phyloP scores from a whole-genome alignment of 176 grass and related monocot genomes.

The Eragrostis nindensis region DNA sequence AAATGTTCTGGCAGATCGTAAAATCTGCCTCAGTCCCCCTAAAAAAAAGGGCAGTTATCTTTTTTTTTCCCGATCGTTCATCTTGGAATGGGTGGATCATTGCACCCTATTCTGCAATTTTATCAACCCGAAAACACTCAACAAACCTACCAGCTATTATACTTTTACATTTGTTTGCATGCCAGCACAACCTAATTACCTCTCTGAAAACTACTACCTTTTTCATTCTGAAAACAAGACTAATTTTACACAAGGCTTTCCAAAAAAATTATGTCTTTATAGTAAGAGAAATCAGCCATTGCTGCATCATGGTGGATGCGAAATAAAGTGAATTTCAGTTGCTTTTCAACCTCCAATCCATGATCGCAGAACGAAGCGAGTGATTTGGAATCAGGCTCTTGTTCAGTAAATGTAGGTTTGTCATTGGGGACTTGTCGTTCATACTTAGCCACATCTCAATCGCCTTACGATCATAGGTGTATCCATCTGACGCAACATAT shows the following conservation, averaged over 20 bases:
- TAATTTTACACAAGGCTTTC: not conserved
- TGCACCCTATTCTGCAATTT: too few species aligned
- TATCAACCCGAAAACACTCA: too few species aligned
- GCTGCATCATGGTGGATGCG: not conserved
- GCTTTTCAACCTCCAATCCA: constrained; percentile 65
- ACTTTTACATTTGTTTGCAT: constrained; percentile 7
- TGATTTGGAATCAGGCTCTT: constrained; percentile 73
- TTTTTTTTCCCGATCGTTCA: too few species aligned
- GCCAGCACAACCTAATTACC: constrained; percentile 17
- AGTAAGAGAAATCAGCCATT: not conserved
- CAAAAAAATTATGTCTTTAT: not conserved
- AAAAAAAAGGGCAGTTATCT: too few species aligned
- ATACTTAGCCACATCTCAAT: constrained; percentile 79
- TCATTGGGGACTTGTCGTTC: constrained; percentile 78
- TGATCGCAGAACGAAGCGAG: constrained; percentile 84
- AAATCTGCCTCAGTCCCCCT: too few species aligned
- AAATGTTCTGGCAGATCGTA: too few species aligned
- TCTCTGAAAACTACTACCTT: constrained; percentile 1
- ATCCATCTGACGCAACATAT: constrained; percentile 74
- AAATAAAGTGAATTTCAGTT: constrained; percentile 11
- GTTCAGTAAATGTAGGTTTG: constrained; percentile 65
- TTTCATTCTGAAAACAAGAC: not conserved
- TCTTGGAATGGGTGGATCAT: too few species aligned
- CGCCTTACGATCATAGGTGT: constrained; percentile 78
- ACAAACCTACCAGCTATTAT: not conserved